Evolutionary conservation across 1,284 basidiomycete genomes (phyloP).

Genomic region (Phellopilus nigrolimitatus): DNA sequence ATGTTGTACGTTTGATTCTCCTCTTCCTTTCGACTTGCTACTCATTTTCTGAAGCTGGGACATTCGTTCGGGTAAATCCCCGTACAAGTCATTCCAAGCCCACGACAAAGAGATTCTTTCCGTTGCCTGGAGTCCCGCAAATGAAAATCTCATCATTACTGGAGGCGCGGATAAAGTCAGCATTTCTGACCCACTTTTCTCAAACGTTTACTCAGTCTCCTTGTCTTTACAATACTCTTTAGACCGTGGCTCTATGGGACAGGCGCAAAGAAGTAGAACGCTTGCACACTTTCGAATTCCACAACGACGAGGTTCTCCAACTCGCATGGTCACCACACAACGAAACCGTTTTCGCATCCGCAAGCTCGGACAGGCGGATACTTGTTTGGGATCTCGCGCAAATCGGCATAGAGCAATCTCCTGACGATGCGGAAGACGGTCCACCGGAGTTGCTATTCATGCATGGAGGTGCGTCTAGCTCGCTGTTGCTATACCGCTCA

Average conservation of each 20-base stretch:
- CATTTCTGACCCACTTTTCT: slow-evolving; percentile 6
- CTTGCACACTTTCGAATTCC: slow-evolving; percentile 89
- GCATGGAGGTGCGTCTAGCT: slow-evolving; percentile 65
- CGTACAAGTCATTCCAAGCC: slow-evolving; percentile 75
- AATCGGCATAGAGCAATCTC: slow-evolving; percentile 94
- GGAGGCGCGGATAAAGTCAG: slow-evolving; percentile 90
- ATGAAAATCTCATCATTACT: slow-evolving; percentile 83
- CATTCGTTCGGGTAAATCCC: slow-evolving; percentile 68
- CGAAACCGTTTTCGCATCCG: slow-evolving; percentile 86
- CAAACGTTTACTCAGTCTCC: slow-evolving; percentile 6
- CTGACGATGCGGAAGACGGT: slow-evolving; percentile 97
- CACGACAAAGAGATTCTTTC: slow-evolving; percentile 91
- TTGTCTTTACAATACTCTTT: slow-evolving; percentile 28
- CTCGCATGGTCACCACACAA: slow-evolving; percentile 95
- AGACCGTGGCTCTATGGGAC: slow-evolving; percentile 88
- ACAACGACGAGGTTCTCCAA: slow-evolving; percentile 93
- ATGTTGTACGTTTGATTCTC: slow-evolving; percentile 59
- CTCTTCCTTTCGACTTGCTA: slow-evolving; percentile 16
- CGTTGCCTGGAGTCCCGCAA: slow-evolving; percentile 85
- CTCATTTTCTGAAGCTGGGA: slow-evolving; percentile 74
- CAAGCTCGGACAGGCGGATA: slow-evolving; percentile 87
- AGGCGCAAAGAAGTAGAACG: slow-evolving; percentile 76
- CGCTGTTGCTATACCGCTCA: no score
- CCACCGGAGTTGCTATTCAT: slow-evolving; percentile 92
- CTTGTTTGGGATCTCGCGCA: slow-evolving; percentile 94